Base-by-base conservation (phyloP, 192 early-diverging fungal species). In the Globomyces pollinis-pini region DNA sequence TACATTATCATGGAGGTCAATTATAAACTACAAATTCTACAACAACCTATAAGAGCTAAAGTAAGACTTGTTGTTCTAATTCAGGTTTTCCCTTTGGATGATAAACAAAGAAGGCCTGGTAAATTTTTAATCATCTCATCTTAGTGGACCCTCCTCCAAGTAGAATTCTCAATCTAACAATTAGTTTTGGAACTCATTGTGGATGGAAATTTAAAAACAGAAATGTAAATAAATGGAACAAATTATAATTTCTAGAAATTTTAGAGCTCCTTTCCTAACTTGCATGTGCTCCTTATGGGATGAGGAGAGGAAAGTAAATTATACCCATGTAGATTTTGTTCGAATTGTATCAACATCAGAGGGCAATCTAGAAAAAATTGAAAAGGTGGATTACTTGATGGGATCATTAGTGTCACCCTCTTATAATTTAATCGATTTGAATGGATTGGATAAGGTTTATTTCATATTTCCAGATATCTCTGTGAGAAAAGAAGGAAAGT, bases 401-500 rank as follows among this genome's bases (percentile, higher is more conserved):
- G 44, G 44, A 26, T 28, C 44, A 26, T 47, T 47, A 1, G 28
- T 47, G 23, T 55, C 53, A 24, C 53, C 53, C 9, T 55, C 53
- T 3, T 41, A 55, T 24, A 35, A 21, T 15, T 16, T 55, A 41
- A 23, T 36, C 24, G 34, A 23, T 16, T 31, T 31, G 29, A 55
- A 35, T 23, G 53, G 53, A 35, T 26, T 33, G 1, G 53, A 55
- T 7, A 55, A 24, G 23, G 53, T 28, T 20, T 55, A 55, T 26
- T 55, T 55, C 33, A 55, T 55, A 13, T 55, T 55, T 31, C 29
- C 53, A 9, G 53, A 55, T n/a, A 11, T 55, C 2, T 55, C 53
- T 20, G 53, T 55, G 21, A 16, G 53, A 23, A 21, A 18, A 20
- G 35, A 38, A 41, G 53, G 53, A 24, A 32, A 24, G 32, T 55